These are phyloP conservation scores for Fomitopsis pinicola DNA, from an alignment of 1,284 basidiomycete species.

Conservation along the genomic window DNA sequence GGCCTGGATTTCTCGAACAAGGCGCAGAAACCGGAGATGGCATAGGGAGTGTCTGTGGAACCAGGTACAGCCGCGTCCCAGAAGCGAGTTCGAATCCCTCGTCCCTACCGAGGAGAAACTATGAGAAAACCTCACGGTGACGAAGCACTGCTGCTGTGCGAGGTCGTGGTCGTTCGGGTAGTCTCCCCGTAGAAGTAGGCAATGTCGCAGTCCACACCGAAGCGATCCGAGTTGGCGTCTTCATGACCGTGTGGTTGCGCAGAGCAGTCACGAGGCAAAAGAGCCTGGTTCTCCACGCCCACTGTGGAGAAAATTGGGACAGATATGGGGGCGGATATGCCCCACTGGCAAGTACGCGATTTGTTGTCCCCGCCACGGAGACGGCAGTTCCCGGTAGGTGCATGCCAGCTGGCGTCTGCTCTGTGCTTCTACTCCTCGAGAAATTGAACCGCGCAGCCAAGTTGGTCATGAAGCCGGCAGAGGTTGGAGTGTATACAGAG, in stretches of 20 bases:
- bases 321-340: not conserved
- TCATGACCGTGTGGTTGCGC: not conserved
- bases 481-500: not conserved
- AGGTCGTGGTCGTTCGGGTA: no score
- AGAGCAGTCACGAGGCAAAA: not conserved
- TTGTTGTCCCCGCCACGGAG: not conserved
- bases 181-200: not conserved
- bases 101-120: not conserved
- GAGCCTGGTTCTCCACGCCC: not conserved
- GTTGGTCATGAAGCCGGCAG: not conserved
- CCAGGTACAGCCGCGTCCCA: not conserved
- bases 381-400: no score
- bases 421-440: no score
- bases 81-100: slow-evolving; percentile 11
- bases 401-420: not conserved
- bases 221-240: not conserved
- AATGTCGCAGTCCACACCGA: not conserved
- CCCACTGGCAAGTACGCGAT: no score
- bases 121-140: no score
- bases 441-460: not conserved
- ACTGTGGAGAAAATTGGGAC: not conserved
- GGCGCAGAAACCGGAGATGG: no score
- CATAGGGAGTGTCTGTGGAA: not conserved
- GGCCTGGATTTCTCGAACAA: no score
- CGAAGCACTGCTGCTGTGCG: not conserved